Percentiles rank a stretch among this genome's conserved stretches.
Evolutionary conservation across 1,284 basidiomycete species (phyloP).

Genomic region (Cutaneotrichosporon sp.): DNA sequence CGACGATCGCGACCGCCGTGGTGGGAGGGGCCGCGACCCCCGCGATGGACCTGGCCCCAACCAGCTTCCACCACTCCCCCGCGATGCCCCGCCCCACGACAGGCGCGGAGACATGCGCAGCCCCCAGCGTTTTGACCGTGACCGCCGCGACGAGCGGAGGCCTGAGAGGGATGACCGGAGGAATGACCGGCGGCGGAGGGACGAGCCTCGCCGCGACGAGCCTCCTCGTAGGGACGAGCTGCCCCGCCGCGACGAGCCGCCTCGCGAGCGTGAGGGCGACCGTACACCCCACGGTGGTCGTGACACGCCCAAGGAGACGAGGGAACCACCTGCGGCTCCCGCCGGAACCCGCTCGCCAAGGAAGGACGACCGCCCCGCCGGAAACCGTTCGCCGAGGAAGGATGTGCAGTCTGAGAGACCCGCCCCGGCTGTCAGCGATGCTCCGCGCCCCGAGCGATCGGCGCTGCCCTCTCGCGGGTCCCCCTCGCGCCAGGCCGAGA

Average conservation of each 20-base stretch:
- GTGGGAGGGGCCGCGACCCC: neutral
- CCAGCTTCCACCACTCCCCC: neutral
- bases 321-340: neutral
- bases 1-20: slow-evolving; percentile 2
- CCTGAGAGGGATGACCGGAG: neutral
- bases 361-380: neutral
- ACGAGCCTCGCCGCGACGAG: slow-evolving; percentile 4
- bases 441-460: neutral
- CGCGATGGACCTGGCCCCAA: neutral
- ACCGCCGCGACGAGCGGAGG: neutral
- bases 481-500: neutral
- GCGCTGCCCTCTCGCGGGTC: neutral
- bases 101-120: neutral
- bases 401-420: neutral
- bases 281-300: neutral
- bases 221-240: neutral
- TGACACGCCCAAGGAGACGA: neutral
- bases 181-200: slow-evolving; percentile 5
- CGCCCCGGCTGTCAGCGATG: neutral
- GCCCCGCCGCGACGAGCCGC: neutral
- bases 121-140: neutral
- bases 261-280: neutral
- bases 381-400: too few relatives aligned
- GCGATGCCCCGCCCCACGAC: neutral
- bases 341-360: neutral